Evolutionary conservation across 2,329 filamentous ascomycete genomes (phyloP), one percentile per base, ranked within the genome.

Genomic region (Verticillium longisporum): DNA sequence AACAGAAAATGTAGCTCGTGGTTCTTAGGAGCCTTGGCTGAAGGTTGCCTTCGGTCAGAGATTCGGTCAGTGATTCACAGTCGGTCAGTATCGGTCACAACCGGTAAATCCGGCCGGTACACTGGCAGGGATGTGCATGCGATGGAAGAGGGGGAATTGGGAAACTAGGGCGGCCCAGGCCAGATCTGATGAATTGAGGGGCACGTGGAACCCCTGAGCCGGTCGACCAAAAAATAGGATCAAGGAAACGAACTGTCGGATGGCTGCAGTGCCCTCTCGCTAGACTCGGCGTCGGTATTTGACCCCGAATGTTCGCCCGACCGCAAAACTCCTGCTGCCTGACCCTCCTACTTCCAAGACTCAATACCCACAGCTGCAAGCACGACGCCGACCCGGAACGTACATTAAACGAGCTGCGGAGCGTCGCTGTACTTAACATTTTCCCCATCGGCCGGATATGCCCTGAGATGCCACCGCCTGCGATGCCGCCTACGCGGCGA

Each of bases 401-500:
- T 53, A 31, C 45, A 4, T 6, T 53, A 6, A n/a, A n/a, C 18
- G 38, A 18, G n/a, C 45, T 9, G 41, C 18, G 21, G 38, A 14
- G 7, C 14, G n/a, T 14, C 38, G 7, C 14, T n/a, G 38, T n/a
- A 45, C 38, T n/a, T 14, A n/a, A 26, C 45, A 21, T 21, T 18
- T 21, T 53, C 45, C 45, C 11, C 45, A 53, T 18, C 45, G 13
- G 2, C 45, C 11, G 11, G 45, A 53, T 18, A 41, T 6, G 38
- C 45, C 45, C 45, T 18, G 18, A 10, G 6, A 60, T 26, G 15
- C 63, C 61, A 59, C 57, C 60, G 32, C 61, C 59, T 9, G 32
- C 59, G 31, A 36, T 61, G 2, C 60, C 61, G 11, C 62, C 57
- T n/a, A 61, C 54, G 55, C 56, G 62, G 36, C 63, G 63, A 18